Evolutionary conservation across 345 rosid species (phyloP), one percentile per base, ranked within the genome.

Genomic region (Lepidium africanum): DNA sequence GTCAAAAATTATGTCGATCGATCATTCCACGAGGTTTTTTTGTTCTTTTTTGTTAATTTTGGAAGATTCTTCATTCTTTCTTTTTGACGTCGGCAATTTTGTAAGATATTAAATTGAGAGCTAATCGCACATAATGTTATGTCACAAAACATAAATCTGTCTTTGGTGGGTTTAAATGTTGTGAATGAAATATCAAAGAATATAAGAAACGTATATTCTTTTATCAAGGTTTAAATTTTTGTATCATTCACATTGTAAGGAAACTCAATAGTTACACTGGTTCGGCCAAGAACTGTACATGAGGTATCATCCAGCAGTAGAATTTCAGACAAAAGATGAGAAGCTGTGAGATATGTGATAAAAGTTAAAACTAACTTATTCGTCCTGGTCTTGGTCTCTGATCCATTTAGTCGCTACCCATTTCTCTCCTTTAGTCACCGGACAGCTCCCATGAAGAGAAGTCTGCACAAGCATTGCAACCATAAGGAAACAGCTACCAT

Each of bases 331-430:
- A 74, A 45, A 67, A 62, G 37, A 32, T 9, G 27, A 6, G 38
- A 45, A 54, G 49, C 19, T 38, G 39, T 46, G 52, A 54, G 67
- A 50, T 15, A 37, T 6, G 56, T 47, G 19, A 35, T 5, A 51
- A 47, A 11, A 3, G 33, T 30, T 6, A 25, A 15, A 42, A 13
- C 10, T 7, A 5, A 19, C 38, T 75, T 25, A 75, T 37, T 74
- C 74, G 63, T 63, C 35, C 5, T 80, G 78, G 9, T 50, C 78
- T 83, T 76, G 87, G 63, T 90, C 88, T 79, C 96, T 84, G 67
- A 90, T 84, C 96, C 95, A 90, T 79, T 90, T 90, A 39, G 97
- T 79, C 1, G 90, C 97, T 53, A 87, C 95, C 97, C 97, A 90
- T 77, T 90, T 90, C 83, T 90, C 84, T 60, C 97, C 97, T 61